These are phyloP conservation scores for Ulvella scutata DNA, from an alignment of 139 green algal genomes.

Conservation along the genomic window DNA sequence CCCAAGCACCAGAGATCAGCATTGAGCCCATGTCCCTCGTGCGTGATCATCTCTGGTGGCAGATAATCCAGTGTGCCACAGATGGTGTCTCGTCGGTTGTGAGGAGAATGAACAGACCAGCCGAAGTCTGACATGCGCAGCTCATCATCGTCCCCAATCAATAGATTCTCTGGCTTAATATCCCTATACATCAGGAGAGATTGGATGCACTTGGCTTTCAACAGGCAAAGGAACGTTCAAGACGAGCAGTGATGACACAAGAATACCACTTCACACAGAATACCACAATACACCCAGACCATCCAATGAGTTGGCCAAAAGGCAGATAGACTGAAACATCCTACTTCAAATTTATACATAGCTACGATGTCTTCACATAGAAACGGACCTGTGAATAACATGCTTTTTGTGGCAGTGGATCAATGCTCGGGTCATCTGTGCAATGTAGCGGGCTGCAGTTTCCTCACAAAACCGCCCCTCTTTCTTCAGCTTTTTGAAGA, in stretches of 20 bases:
- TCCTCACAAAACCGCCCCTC: neutral
- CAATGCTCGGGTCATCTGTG: constrained; percentile 1
- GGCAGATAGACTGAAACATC: too few relatives aligned
- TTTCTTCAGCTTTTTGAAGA: constrained; percentile 6
- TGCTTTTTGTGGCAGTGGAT: neutral
- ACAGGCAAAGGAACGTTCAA: too few relatives aligned
- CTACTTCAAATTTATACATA: too few relatives aligned
- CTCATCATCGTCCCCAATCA: neutral
- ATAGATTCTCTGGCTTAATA: constrained; percentile 13
- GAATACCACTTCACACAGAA: too few relatives aligned
- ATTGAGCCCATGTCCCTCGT: neutral
- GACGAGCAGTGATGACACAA: too few relatives aligned
- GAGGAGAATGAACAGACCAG: constrained; percentile 4
- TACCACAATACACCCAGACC: too few relatives aligned
- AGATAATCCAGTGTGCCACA: constrained; percentile 17
- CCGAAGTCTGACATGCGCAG: constrained; percentile 12
- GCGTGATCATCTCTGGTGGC: constrained; percentile 9
- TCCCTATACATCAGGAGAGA: too few relatives aligned
- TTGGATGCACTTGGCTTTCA: too few relatives aligned
- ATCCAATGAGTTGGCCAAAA: too few relatives aligned
- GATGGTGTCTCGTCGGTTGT: constrained; percentile 7
- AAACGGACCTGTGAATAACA: constrained; percentile 7
- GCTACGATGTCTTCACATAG: too few relatives aligned
- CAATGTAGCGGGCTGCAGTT: constrained; percentile 9
- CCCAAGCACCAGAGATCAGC: constrained; percentile 18